These are phyloP conservation scores for Microsporum canis DNA, from an alignment of 2,329 filamentous ascomycete species.

Conservation along the genomic window DNA sequence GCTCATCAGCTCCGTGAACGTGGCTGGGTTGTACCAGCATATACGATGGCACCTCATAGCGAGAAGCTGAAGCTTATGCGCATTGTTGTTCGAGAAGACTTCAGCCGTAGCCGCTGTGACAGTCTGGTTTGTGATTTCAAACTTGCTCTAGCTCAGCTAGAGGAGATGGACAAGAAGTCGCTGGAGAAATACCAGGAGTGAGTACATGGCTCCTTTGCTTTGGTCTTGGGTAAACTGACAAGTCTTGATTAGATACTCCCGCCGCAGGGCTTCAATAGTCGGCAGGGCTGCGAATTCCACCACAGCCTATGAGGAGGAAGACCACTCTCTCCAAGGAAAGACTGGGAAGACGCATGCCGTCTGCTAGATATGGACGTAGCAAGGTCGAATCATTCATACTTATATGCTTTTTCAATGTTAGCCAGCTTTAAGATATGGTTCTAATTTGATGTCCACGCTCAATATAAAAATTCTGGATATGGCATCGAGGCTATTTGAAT, in stretches of 20 bases:
- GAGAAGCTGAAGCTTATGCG: slow-evolving; percentile 79
- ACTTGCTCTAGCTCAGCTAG: slow-evolving; percentile 59
- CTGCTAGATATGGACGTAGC: slow-evolving; percentile 45
- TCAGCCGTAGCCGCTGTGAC: slow-evolving; percentile 71
- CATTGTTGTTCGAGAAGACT: slow-evolving; percentile 86
- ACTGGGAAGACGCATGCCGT: slow-evolving; percentile 80
- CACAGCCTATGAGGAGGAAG: slow-evolving; percentile 54
- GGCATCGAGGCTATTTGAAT: too few species aligned
- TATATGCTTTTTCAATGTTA: too few species aligned
- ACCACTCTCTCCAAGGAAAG: slow-evolving; percentile 81
- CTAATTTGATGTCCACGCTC: too few species aligned
- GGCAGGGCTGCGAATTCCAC: slow-evolving; percentile 44
- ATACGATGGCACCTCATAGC: slow-evolving; percentile 90
- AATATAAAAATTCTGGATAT: too few species aligned
- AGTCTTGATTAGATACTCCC: slow-evolving; percentile 32
- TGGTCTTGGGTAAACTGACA: not conserved
- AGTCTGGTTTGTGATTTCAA: slow-evolving; percentile 67
- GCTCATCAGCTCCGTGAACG: slow-evolving; percentile 78
- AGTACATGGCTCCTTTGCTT: slow-evolving; percentile 15
- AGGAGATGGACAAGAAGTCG: slow-evolving; percentile 60
- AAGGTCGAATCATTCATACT: not conserved
- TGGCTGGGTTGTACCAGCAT: slow-evolving; percentile 89
- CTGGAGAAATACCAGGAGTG: slow-evolving; percentile 60
- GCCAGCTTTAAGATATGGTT: too few species aligned
- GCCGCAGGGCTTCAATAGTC: slow-evolving; percentile 43